A percentile compares a stretch with the other conserved stretches of the same genome.
These are phyloP conservation scores for Camelina laxa DNA, from an alignment of 345 rosid genomes.

Conservation along the genomic window DNA sequence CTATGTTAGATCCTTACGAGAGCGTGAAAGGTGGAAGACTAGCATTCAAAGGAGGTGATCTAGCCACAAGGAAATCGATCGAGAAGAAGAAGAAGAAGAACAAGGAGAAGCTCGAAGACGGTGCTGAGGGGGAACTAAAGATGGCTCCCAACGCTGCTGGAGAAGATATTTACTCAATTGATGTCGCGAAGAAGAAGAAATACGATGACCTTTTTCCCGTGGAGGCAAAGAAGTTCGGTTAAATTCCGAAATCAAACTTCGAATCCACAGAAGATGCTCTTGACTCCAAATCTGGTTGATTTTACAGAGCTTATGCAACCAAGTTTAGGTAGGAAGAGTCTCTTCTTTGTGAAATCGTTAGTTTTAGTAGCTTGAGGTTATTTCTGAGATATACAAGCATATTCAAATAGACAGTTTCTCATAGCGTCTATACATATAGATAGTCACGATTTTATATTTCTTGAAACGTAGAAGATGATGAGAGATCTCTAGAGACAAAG, in stretches of 20 bases:
- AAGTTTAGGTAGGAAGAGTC: neutral
- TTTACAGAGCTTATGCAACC: neutral
- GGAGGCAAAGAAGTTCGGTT: conserved; percentile 80
- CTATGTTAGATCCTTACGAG: conserved; percentile 80
- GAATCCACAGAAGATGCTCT: conserved; percentile 74
- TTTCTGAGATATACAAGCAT: conserved; percentile 6
- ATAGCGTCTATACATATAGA: no score
- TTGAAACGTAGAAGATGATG: neutral
- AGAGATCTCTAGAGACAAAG: no score
- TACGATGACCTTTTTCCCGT: conserved; percentile 91
- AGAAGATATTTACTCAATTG: conserved; percentile 70
- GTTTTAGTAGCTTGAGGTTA: neutral
- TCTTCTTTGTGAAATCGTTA: neutral
- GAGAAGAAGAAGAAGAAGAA: conserved; percentile 67
- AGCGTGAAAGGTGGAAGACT: conserved; percentile 70
- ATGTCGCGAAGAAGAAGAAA: conserved; percentile 82
- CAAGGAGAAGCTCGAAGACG: conserved; percentile 36
- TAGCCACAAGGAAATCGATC: conserved; percentile 69
- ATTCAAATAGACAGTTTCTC: no score
- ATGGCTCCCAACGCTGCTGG: conserved; percentile 39
- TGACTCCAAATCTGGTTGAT: conserved; percentile 37
- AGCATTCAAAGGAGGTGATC: conserved; percentile 75
- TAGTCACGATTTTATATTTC: neutral
- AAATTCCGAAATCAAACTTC: conserved; percentile 59
- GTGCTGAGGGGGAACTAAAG: conserved; percentile 26